phyloP scores from a whole-genome alignment of 257 asterid genomes.

The Solanum infundibuliforme region DNA sequence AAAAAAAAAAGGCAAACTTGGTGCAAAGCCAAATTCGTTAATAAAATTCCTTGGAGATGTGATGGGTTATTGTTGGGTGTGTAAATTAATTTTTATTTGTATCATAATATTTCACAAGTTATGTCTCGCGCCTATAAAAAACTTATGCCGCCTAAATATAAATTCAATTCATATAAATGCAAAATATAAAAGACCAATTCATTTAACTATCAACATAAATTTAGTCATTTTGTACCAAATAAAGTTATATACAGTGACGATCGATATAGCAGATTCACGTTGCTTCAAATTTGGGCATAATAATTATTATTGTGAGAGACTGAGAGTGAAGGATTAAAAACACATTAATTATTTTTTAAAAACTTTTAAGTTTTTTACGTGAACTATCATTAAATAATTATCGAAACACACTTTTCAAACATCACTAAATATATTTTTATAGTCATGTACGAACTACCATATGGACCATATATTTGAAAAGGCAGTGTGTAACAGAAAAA shows the following conservation, averaged over 20 bases:
- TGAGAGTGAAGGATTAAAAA: neutral
- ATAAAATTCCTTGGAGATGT: too few species aligned
- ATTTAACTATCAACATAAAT: neutral
- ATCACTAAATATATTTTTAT: too few species aligned
- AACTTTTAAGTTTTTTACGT: too few species aligned
- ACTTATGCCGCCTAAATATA: too few species aligned
- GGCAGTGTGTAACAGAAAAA: neutral
- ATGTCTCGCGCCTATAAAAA: neutral
- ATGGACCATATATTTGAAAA: neutral
- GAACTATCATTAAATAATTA: too few species aligned
- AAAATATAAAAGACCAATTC: neutral
- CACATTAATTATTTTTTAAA: fast-evolving
- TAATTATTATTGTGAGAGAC: neutral
- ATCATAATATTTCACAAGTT: too few species aligned
- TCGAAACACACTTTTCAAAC: fast-evolving
- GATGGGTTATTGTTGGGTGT: too few species aligned
- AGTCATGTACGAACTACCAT: neutral
- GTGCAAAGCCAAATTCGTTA: too few species aligned
- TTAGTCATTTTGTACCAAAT: neutral
- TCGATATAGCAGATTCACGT: neutral
- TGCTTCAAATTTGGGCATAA: neutral
- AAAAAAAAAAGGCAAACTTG: too few species aligned
- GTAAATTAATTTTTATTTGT: too few species aligned
- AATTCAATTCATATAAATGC: too few species aligned
- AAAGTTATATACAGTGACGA: neutral